These are phyloP conservation scores for Paraurostyla sp. DNA, from an alignment of 73 alveolate species.

Conservation along the genomic window DNA sequence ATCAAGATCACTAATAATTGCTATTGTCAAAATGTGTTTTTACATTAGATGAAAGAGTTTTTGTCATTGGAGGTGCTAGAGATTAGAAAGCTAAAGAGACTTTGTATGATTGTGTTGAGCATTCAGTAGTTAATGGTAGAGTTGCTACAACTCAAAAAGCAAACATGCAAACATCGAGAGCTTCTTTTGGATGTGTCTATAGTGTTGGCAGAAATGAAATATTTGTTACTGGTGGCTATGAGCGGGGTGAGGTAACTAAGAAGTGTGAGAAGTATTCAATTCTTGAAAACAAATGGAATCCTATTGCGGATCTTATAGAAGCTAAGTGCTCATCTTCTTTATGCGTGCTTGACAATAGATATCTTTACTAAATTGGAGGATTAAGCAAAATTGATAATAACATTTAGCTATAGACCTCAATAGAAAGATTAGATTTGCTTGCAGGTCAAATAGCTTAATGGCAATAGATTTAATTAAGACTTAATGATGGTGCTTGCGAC, in stretches of 20 bases:
- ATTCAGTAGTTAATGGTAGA: background rate
- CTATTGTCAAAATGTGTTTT: constrained; percentile 24
- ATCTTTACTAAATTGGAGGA: constrained; percentile 45
- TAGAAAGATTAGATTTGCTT: constrained; percentile 32
- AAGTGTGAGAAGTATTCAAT: constrained; percentile 21
- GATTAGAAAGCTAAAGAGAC: constrained; percentile 42
- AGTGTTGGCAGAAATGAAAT: constrained; percentile 16
- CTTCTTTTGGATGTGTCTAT: constrained; percentile 38
- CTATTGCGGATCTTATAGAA: background rate
- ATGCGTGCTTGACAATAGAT: background rate
- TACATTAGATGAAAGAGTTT: constrained; percentile 27
- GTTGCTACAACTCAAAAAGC: background rate
- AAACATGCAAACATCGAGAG: constrained; percentile 35
- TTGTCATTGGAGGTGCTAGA: constrained; percentile 33
- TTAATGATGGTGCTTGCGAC: constrained; percentile 26
- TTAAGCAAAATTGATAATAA: background rate
- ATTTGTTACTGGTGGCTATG: constrained; percentile 30
- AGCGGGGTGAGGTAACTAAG: constrained; percentile 27
- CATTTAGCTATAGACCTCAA: background rate
- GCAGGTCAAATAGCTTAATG: background rate
- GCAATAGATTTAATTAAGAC: background rate
- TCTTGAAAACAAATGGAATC: constrained; percentile 15
- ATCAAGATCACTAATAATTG: background rate
- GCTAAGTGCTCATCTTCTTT: constrained; percentile 33
- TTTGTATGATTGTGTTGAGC: background rate